phyloP scores from a whole-genome alignment of 441 rosid species.

The Breynia disticha region DNA sequence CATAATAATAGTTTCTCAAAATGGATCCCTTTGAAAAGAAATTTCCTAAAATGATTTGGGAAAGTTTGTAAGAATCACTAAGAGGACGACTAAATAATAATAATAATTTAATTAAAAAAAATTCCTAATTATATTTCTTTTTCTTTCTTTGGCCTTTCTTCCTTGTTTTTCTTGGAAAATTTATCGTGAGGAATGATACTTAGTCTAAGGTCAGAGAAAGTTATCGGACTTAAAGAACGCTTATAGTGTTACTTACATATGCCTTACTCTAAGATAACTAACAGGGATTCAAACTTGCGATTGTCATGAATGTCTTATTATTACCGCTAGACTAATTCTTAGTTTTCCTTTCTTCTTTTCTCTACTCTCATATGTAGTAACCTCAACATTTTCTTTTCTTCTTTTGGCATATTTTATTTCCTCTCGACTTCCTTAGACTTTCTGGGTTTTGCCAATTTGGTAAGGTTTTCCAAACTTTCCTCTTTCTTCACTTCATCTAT shows the following conservation, averaged over 20 bases:
- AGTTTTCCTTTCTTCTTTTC: conserved; percentile 1
- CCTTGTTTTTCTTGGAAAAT: too few species aligned
- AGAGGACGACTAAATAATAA: conserved; percentile 2
- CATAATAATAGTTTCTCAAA: conserved; percentile 13
- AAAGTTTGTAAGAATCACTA: conserved; percentile 20
- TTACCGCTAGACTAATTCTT: too few species aligned
- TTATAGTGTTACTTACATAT: too few species aligned
- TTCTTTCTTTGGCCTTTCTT: too few species aligned
- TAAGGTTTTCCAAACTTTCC: conserved; percentile 4
- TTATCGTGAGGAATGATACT: too few species aligned
- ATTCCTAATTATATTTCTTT: too few species aligned
- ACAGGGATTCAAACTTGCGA: too few species aligned
- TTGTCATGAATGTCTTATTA: too few species aligned
- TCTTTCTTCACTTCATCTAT: not conserved
- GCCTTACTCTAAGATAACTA: too few species aligned
- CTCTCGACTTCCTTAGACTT: conserved; percentile 7
- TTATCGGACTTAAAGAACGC: too few species aligned
- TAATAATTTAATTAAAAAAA: too few species aligned
- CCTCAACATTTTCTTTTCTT: conserved; percentile 5
- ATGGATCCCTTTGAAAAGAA: conserved; percentile 11
- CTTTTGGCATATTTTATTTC: conserved; percentile 6
- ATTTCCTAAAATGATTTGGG: conserved; percentile 18
- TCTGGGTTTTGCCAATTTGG: conserved; percentile 16
- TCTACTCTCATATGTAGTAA: not conserved
- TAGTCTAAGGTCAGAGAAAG: too few species aligned